Percentiles rank a stretch among this genome's conserved stretches.
phyloP scores from a whole-genome alignment of 257 asterid species.

The Solanum corneliomulleri region DNA sequence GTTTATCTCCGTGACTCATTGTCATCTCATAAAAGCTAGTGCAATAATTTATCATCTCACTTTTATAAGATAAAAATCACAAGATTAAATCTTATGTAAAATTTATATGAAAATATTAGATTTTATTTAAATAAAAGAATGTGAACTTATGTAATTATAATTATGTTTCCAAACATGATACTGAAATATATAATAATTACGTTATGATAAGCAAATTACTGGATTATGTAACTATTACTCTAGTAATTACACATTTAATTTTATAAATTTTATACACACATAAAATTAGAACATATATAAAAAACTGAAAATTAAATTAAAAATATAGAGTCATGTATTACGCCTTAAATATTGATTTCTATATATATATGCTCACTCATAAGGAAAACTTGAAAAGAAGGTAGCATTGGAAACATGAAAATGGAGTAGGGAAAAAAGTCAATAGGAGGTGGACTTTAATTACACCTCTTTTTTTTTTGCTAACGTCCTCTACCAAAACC shows the following conservation, averaged over 20 bases:
- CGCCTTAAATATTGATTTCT: background rate
- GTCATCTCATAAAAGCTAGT: background rate
- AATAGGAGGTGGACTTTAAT: constrained; percentile 26
- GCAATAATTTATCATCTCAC: background rate
- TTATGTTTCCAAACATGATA: background rate
- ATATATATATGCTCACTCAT: background rate
- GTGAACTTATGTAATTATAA: background rate
- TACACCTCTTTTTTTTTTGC: constrained; percentile 22
- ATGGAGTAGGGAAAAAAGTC: constrained; percentile 16
- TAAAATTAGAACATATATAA: accelerated
- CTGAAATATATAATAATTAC: background rate
- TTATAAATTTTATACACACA: background rate
- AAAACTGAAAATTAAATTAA: accelerated
- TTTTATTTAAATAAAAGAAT: background rate
- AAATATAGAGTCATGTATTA: too few relatives aligned
- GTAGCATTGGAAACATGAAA: constrained; percentile 4
- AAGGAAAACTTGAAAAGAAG: background rate
- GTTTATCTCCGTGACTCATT: background rate
- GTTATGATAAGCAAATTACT: background rate
- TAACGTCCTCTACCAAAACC: constrained; percentile 24
- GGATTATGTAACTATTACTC: background rate
- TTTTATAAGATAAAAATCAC: background rate
- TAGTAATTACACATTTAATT: background rate
- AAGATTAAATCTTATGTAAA: too few relatives aligned
- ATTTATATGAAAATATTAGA: too few relatives aligned